Percentiles rank a stretch among this genome's conserved stretches.
These are phyloP conservation scores for Talaromyces wortmannii DNA, from an alignment of 495 filamentous ascomycete species.

Conservation along the genomic window DNA sequence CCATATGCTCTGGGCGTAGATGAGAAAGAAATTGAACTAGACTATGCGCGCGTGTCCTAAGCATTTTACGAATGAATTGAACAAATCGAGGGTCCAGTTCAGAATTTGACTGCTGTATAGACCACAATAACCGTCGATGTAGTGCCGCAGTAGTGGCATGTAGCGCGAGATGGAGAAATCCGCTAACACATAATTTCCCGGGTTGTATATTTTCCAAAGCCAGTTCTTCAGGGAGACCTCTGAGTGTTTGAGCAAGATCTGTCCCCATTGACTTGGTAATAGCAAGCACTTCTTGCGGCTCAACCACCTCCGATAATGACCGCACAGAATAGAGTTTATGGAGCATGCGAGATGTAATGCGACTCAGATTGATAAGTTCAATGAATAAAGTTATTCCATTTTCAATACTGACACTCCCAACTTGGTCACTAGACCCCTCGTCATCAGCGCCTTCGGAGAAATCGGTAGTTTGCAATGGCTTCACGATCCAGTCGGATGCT, in stretches of 20 bases:
- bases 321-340: constrained; percentile 73
- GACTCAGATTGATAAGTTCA: constrained; percentile 68
- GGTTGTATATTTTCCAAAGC: constrained; percentile 52
- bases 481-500: constrained; percentile 66
- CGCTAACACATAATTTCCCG: constrained; percentile 50
- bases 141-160: constrained; percentile 82
- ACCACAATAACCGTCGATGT: constrained; percentile 74
- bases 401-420: constrained; percentile 51
- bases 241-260: constrained; percentile 77
- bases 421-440: constrained; percentile 46
- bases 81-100: constrained; percentile 42
- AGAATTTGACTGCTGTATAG: constrained; percentile 32
- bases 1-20: constrained; percentile 2
- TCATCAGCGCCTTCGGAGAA: constrained; percentile 56
- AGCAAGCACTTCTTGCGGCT: constrained; percentile 52
- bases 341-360: constrained; percentile 71
- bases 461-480: constrained; percentile 52
- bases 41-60: background rate
- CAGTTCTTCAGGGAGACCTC: constrained; percentile 53
- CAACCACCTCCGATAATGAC: constrained; percentile 41
- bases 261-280: constrained; percentile 79
- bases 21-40: background rate
- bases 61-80: constrained; percentile 21
- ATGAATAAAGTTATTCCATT: constrained; percentile 61
- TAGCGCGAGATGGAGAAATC: constrained; percentile 77